Base-by-base conservation (phyloP, 2,329 filamentous ascomycete species). In the Venturia aucupariae region DNA sequence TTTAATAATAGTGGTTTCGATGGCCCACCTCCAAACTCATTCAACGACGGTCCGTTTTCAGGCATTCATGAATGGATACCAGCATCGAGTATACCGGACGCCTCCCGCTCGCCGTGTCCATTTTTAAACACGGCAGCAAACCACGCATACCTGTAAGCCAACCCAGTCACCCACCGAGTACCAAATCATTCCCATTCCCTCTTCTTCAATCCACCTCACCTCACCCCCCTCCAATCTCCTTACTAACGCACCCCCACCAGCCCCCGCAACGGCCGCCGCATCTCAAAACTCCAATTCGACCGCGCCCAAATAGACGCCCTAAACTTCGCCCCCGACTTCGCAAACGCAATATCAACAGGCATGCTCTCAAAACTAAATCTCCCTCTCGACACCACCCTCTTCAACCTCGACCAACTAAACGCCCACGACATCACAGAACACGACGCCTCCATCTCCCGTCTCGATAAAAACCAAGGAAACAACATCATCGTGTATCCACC, bases 91-190 rank as follows among this genome's bases (percentile, higher is more conserved):
- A 62, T 65, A 35, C 4, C 15, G 17, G 54, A 42, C 1, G 30
- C 46, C 30, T n/a, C 32, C 2, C 42, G 64, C 39, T 32, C 35
- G 15, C 61, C 64, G 3, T 65, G 64, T 51, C 64, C 64, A 41
- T 41, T 64, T 11, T 48, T 65, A 19, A 65, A 65, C 22, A 59
- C 61, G 5, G 38, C 61, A 30, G 60, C 64, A 19, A 65, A 65
- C 38, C 64, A 65, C 24, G 61, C 32, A 7, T 65, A 59, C 24
- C 38, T 65, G 48, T 57, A 38, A 44, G 41, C 13, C 27, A 39
- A 6, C 35, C 42, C 39, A 30, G 7, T 13, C 63, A 55, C 60
- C 11, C 46, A 4, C 60, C 11, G 15, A 55, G 30, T 2, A 39
- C 32, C 39, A 10, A 35, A 22, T 24, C 63, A 2, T 15, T 17